Percentiles rank a stretch among this genome's conserved stretches.
These are phyloP conservation scores for Oligophagozyma castellii DNA, from an alignment of 1,139 yeast genomes.

Conservation along the genomic window DNA sequence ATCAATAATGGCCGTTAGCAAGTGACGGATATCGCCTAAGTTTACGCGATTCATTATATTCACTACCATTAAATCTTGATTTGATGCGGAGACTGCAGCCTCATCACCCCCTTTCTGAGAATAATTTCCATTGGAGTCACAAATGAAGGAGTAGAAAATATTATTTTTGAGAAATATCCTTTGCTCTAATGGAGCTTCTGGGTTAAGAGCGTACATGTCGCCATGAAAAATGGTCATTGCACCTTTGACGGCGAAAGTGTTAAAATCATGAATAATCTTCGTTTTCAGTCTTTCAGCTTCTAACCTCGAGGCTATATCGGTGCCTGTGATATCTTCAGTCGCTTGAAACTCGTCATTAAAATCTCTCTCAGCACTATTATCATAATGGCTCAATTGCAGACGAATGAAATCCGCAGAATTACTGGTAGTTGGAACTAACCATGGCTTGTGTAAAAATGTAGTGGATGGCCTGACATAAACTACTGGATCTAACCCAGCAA, in stretches of 20 bases:
- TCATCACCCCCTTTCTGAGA: constrained; percentile 62
- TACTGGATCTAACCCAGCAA: constrained; percentile 38
- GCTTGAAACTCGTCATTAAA: constrained; percentile 90
- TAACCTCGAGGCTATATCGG: constrained; percentile 50
- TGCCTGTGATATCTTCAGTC: constrained; percentile 53
- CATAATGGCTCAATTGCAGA: constrained; percentile 8
- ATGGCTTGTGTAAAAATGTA: constrained; percentile 52
- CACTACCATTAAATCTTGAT: constrained; percentile 67
- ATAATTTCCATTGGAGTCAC: constrained; percentile 60
- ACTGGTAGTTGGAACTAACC: constrained; percentile 41
- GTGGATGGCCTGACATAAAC: constrained; percentile 48
- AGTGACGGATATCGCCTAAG: constrained; percentile 47
- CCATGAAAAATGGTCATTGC: constrained; percentile 69
- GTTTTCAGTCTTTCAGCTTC: constrained; percentile 63
- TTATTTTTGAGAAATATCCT: constrained; percentile 68
- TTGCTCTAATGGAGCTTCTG: constrained; percentile 46
- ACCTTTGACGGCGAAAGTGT: constrained; percentile 61
- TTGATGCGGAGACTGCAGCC: constrained; percentile 72
- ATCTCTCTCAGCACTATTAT: constrained; percentile 41
- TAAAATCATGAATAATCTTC: constrained; percentile 67
- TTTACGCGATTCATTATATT: constrained; percentile 57
- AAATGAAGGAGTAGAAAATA: constrained; percentile 72
- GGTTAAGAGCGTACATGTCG: constrained; percentile 67
- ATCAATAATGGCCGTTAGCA: constrained; percentile 76
- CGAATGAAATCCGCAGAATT: constrained; percentile 11